Percentiles rank a stretch among this genome's conserved stretches.
Conservation (phyloP, 305 asterid genomes). For the Solanum hybrid region DNA sequence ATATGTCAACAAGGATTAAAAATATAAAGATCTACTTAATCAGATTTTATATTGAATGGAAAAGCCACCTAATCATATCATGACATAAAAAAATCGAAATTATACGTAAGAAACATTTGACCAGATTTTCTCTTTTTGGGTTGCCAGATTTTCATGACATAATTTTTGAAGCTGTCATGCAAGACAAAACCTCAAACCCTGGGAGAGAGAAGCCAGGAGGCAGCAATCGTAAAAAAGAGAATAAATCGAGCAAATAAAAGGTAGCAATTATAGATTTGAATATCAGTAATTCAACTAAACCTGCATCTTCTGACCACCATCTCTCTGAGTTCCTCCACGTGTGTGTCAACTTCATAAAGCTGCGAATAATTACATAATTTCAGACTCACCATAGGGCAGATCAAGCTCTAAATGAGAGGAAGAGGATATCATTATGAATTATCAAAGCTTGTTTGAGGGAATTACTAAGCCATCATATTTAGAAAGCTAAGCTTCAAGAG, state of each 20-base stretch:
- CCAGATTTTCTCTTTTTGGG: neutral
- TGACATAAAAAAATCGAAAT: neutral
- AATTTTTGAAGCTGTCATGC: neutral
- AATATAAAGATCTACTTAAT: neutral
- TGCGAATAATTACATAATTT: conserved; percentile 24
- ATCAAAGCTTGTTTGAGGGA: conserved; percentile 6
- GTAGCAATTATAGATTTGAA: neutral
- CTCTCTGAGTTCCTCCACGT: conserved; percentile 71
- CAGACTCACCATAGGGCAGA: neutral
- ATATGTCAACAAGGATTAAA: neutral
- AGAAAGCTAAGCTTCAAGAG: neutral
- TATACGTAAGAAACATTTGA: neutral
- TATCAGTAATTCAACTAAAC: conserved; percentile 28
- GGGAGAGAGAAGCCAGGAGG: conserved; percentile 1
- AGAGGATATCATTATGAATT: neutral
- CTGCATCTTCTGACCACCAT: conserved; percentile 73
- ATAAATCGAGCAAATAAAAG: neutral
- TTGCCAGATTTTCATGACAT: neutral
- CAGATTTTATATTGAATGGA: neutral
- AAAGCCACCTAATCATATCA: neutral
- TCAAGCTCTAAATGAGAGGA: neutral
- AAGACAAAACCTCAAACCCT: neutral
- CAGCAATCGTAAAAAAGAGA: neutral
- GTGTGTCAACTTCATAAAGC: conserved; percentile 64
- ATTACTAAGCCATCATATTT: neutral